phyloP scores from a whole-genome alignment of 352 stramenopile genomes.

The Globisporangium acanthophoron region DNA sequence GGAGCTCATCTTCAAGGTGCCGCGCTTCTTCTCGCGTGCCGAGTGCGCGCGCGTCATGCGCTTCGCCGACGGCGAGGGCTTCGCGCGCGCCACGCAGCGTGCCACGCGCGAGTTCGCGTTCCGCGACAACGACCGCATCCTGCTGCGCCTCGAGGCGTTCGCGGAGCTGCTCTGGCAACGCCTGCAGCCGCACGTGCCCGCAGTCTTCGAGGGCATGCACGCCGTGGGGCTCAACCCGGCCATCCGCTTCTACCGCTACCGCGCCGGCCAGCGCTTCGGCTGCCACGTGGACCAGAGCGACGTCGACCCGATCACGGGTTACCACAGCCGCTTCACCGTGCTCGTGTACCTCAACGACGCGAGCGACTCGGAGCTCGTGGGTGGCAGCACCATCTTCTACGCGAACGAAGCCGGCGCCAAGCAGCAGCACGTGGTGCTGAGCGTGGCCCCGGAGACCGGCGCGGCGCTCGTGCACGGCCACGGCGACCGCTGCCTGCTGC shows the following conservation, averaged over 20 bases:
- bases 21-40: constrained; percentile 47
- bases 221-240: constrained; percentile 62
- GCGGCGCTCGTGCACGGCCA: constrained; percentile 68
- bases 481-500: constrained; percentile 65
- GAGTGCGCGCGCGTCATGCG: constrained; percentile 59
- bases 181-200: constrained; percentile 45
- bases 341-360: constrained; percentile 81
- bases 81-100: constrained; percentile 64
- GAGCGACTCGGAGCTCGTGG: constrained; percentile 60
- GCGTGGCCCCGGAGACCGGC: constrained; percentile 58
- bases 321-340: constrained; percentile 76
- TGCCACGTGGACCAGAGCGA: constrained; percentile 85
- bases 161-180: constrained; percentile 65
- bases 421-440: constrained; percentile 42
- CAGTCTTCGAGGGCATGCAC: constrained; percentile 55
- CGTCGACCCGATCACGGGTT: constrained; percentile 60
- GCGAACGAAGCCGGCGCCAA: constrained; percentile 35
- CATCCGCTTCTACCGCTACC: constrained; percentile 78
- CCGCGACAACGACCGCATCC: constrained; percentile 69
- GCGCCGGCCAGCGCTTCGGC: constrained; percentile 60
- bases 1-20: constrained; percentile 62
- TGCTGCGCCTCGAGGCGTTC: constrained; percentile 56
- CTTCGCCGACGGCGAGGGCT: constrained; percentile 53
- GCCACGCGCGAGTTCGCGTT: constrained; percentile 62
- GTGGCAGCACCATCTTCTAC: constrained; percentile 74